Evolutionary conservation across 139 green algal species (phyloP), one percentile per base, ranked within the genome.

Genomic region (Haematococcus lacustris): DNA sequence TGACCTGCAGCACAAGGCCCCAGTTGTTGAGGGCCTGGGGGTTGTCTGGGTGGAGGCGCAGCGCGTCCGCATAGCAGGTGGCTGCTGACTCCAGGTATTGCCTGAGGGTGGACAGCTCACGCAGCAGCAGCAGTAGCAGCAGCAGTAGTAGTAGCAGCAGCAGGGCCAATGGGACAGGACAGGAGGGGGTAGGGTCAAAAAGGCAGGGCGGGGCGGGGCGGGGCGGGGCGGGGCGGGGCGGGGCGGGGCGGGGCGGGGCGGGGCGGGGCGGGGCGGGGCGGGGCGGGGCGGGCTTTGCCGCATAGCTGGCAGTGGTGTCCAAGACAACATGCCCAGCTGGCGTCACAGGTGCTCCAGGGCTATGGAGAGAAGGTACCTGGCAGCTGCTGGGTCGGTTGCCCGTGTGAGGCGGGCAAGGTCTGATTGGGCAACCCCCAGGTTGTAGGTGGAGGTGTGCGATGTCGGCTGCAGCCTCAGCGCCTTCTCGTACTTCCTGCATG

Each of bases 11-110:
- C 50, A 92, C 86, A 37, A 94, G 79, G 25, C 85, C 89, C 88
- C 88, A 93, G 75, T 94, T 94, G 86, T 94, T 94, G 34, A 94
- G 86, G 37, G 86, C 89, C 71, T 92, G 88, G 1, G 89, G 76
- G 76, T 91, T 92, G 71, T 78, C 72, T 3, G 87, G 79, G 34
- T 85, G 79, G 40, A 78, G 66, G 30, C 73, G 38, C 39, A 93
- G 77, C 1, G 87, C 84, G 23, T 71, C 67, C 21, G 85, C 83
- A 71, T 94, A 94, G 69, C 90, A 89, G 21, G 86, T 71, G 7
- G 79, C 78, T 0, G 87, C 86, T 3, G 75, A 34, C 34, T 82
- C 68, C 43, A 92, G 67, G 53, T 70, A 87, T 3, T 21, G 40
- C 51, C 70, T 76, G 51, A 57, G 67, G 70, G 0, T 23, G 63